A percentile compares a stretch with the other conserved stretches of the same genome.
Conservation (phyloP, 2,329 filamentous ascomycete species). For the Achaetomium macrosporum region DNA sequence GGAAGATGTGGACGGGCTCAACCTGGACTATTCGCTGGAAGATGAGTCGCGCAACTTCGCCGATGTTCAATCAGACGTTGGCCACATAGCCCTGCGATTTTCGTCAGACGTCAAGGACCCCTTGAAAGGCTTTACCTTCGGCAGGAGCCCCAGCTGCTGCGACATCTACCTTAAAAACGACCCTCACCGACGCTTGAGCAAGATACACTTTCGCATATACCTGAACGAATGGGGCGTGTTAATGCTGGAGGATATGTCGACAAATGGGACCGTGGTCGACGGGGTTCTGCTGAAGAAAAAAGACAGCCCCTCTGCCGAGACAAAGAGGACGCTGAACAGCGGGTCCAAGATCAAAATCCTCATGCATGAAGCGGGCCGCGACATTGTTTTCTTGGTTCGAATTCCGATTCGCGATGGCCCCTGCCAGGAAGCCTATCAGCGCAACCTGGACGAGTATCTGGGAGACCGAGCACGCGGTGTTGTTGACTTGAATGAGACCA, state of each 20-base stretch:
- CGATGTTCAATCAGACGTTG: slow-evolving; percentile 46
- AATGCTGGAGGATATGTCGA: slow-evolving; percentile 91
- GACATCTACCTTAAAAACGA: slow-evolving; percentile 67
- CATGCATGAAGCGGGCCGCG: slow-evolving; percentile 44
- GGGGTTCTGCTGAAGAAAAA: slow-evolving; percentile 53
- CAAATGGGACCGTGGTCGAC: slow-evolving; percentile 92
- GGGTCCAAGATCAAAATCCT: slow-evolving; percentile 69
- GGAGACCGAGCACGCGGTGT: slow-evolving; percentile 29
- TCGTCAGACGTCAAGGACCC: slow-evolving; percentile 67
- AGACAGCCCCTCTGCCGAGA: slow-evolving; percentile 32
- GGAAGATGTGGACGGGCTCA: slow-evolving; percentile 44
- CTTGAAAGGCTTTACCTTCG: slow-evolving; percentile 74
- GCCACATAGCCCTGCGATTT: slow-evolving; percentile 73
- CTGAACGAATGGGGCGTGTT: slow-evolving; percentile 78
- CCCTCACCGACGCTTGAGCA: slow-evolving; percentile 71
- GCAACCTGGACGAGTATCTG: slow-evolving; percentile 66
- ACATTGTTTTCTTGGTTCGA: slow-evolving; percentile 78
- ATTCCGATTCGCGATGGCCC: slow-evolving; percentile 69
- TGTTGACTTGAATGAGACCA: slow-evolving; percentile 38
- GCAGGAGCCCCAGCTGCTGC: slow-evolving; percentile 64
- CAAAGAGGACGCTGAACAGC: slow-evolving; percentile 59
- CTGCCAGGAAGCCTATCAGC: slow-evolving; percentile 58
- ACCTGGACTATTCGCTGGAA: slow-evolving; percentile 46
- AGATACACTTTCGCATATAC: slow-evolving; percentile 92
- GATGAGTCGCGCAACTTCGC: slow-evolving; percentile 45